Evolutionary conservation across 2,329 filamentous ascomycete species (phyloP), one percentile per base, ranked within the genome.

Genomic region (Microdochium bolleyi): DNA sequence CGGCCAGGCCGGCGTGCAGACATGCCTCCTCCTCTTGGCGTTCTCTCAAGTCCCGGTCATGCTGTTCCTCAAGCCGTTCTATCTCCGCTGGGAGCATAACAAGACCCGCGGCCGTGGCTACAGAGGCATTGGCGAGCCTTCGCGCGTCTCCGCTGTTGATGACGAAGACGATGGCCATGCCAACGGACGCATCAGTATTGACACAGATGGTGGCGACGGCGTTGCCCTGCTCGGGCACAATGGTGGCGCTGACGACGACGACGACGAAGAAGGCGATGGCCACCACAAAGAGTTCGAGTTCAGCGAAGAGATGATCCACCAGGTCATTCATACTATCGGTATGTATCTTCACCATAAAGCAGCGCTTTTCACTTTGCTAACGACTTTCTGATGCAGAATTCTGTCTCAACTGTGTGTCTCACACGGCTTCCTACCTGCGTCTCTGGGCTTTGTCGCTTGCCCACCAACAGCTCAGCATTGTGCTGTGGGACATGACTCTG

Each of bases 251-350:
- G 91, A 94, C 53, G 85, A 84, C 30, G 80, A 79, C 46, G 67
- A 74, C 22, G 74, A 73, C 50, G 75, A 88, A 55, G 91, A 94
- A 53, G 85, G 84, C 30, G 80, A 79, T 46, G 89, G 89, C 49
- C 92, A 92, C 61, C 89, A 96, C 61, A 92, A 94, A 64, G 94
- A 99, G 67, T 99, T 99, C 68, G 94, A 99, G 62, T 99, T 99
- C 68, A 83, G 87, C 55, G 94, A 99, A 70, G 82, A 91, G 58
- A 96, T 99, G 91, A 99, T 99, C 66, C 94, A 99, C 73, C 94
- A 99, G 71, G 84, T 96, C 67, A 99, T 99, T 65, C 95, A 97
- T 75, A 97, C 92, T 19, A 97, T 97, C 64, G 91, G 89, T 92
- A 84, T 72, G 86, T 72, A 60, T 21, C 16, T 50, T 24, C 2